Evolutionary conservation across 257 asterid species (phyloP).

Genomic region (Cinchona pubescens): DNA sequence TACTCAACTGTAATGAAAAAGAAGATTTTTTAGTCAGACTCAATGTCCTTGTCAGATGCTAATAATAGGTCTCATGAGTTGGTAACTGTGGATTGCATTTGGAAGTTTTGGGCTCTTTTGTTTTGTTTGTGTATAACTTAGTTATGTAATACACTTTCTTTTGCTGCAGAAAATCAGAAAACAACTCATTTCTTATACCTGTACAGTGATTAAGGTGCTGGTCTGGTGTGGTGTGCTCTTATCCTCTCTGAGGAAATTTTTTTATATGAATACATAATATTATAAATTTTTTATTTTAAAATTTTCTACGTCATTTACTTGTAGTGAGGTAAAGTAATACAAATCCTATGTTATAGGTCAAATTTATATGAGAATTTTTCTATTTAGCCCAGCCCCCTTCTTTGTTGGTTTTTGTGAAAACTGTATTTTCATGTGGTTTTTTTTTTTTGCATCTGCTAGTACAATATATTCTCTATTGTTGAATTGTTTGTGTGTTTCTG

Average conservation of each 20-base stretch:
- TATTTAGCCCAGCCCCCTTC: constrained; percentile 13
- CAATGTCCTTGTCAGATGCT: constrained; percentile 19
- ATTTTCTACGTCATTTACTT: too few species aligned
- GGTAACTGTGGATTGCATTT: not conserved
- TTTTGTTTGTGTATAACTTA: constrained; percentile 23
- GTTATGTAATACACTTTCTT: not conserved
- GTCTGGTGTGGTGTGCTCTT: constrained; percentile 16
- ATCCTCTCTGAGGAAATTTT: too few species aligned
- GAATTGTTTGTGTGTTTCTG: constrained; percentile 9
- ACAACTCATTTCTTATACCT: constrained; percentile 24
- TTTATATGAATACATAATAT: too few species aligned
- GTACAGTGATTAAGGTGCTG: constrained; percentile 17
- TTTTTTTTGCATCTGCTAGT: constrained; percentile 24
- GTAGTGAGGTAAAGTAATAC: too few species aligned
- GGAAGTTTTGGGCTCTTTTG: constrained; percentile 26
- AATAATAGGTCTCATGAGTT: not conserved
- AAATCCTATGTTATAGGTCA: too few species aligned
- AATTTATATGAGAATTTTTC: too few species aligned
- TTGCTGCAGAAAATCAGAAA: constrained; percentile 13
- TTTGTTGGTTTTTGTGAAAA: constrained; percentile 44
- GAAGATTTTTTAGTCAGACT: not conserved
- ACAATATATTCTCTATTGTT: constrained; percentile 9
- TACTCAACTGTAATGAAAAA: constrained; percentile 7
- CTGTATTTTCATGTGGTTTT: constrained; percentile 40
- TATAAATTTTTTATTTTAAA: too few species aligned